phyloP scores from a whole-genome alignment of 1,284 basidiomycete genomes.

The Sanghuangporus sanghuang region DNA sequence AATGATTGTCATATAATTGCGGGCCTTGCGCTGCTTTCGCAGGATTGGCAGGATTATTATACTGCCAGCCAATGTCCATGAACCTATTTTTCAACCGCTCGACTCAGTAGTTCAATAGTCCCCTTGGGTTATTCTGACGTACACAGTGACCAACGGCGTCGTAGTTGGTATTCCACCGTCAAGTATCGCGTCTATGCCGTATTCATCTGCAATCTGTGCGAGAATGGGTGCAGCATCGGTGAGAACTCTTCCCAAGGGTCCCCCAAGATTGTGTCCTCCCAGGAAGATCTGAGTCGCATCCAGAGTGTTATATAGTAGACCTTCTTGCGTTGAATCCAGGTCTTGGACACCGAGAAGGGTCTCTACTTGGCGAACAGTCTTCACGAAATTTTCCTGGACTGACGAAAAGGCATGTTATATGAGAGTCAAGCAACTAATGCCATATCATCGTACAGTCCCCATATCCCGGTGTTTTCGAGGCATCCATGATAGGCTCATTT shows the following conservation, averaged over 20 bases:
- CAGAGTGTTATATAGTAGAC: slow-evolving; percentile 17
- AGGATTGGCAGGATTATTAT: slow-evolving; percentile 62
- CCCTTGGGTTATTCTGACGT: slow-evolving; percentile 6
- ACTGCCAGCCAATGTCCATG: slow-evolving; percentile 76
- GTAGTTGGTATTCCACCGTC: slow-evolving; percentile 23
- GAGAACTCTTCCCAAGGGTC: slow-evolving; percentile 39
- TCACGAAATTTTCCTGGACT: slow-evolving; percentile 72
- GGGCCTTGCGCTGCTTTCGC: slow-evolving; percentile 61
- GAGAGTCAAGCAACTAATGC: background rate
- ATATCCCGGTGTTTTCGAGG: slow-evolving; percentile 55
- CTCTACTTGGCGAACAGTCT: slow-evolving; percentile 61
- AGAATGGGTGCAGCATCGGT: slow-evolving; percentile 47
- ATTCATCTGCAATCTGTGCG: slow-evolving; percentile 33
- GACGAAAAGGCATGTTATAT: slow-evolving; percentile 1
- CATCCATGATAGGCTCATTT: slow-evolving; percentile 73
- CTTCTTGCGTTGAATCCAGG: slow-evolving; percentile 7
- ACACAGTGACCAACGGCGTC: slow-evolving; percentile 48
- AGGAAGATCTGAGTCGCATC: slow-evolving; percentile 8
- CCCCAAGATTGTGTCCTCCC: slow-evolving; percentile 27
- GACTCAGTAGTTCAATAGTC: background rate
- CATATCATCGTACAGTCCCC: slow-evolving; percentile 48
- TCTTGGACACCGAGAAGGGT: slow-evolving; percentile 48
- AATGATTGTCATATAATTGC: slow-evolving; percentile 69
- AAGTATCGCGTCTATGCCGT: slow-evolving; percentile 29
- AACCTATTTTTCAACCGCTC: slow-evolving; percentile 41